Evolutionary conservation across 192 early-diverging fungal genomes (phyloP).

Genomic region (Paraglomus occultum): DNA sequence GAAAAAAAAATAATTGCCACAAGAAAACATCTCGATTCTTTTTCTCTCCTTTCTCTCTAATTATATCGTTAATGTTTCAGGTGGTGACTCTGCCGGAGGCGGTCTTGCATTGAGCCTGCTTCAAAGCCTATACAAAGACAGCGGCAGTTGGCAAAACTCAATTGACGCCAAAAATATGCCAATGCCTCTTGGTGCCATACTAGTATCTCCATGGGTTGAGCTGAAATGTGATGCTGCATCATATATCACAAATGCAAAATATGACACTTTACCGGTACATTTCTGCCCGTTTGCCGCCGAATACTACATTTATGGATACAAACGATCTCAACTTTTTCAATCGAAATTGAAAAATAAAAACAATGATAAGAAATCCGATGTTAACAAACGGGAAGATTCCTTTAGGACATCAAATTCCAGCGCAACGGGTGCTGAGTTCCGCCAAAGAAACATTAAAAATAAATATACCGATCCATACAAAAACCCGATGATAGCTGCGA

Average conservation of each 20-base stretch:
- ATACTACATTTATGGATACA: slow-evolving; percentile 18
- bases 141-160: neutral
- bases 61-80: slow-evolving; percentile 5
- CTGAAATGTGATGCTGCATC: slow-evolving; percentile 12
- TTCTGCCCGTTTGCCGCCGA: neutral
- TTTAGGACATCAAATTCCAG: no score
- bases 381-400: no score
- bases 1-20: no score
- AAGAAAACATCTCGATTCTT: neutral
- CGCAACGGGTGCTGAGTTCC: neutral
- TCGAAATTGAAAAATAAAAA: neutral
- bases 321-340: neutral
- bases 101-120: neutral
- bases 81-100: slow-evolving; percentile 10
- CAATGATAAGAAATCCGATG: neutral
- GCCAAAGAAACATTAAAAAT: neutral
- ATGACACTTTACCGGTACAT: neutral
- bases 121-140: neutral
- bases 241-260: slow-evolving; percentile 11
- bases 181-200: neutral
- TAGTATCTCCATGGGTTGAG: slow-evolving; percentile 26
- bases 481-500: slow-evolving; percentile 8
- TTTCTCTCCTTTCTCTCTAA: neutral
- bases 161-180: no score
- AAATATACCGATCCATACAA: neutral